Percentiles rank a stretch among this genome's conserved stretches.
These are phyloP conservation scores for Stagonosporopsis vannaccii DNA, from an alignment of 2,329 filamentous ascomycete species.

Conservation along the genomic window DNA sequence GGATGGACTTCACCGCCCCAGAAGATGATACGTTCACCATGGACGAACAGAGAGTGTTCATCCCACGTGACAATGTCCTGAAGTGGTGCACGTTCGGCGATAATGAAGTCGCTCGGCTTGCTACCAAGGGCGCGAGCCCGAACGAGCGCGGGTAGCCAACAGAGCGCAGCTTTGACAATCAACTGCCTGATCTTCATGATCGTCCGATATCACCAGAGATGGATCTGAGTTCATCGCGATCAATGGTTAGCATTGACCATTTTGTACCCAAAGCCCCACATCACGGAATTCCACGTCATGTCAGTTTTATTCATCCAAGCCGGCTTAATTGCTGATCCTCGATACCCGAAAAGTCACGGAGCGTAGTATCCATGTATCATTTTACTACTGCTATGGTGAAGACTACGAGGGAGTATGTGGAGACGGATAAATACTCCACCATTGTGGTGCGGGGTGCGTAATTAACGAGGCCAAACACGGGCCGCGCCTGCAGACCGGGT, in stretches of 20 bases:
- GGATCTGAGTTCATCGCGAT: neutral
- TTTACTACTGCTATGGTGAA: neutral
- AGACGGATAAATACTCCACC: slow-evolving; percentile 23
- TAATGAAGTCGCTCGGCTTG: slow-evolving; percentile 56
- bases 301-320: neutral
- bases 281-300: slow-evolving; percentile 5
- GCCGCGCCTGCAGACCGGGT: slow-evolving; percentile 4
- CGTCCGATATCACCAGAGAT: neutral
- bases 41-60: slow-evolving; percentile 71
- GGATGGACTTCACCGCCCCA: slow-evolving; percentile 77
- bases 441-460: slow-evolving; percentile 22
- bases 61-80: slow-evolving; percentile 73
- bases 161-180: slow-evolving; percentile 4
- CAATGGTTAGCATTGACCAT: neutral
- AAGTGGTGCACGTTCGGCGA: slow-evolving; percentile 56
- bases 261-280: neutral
- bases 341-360: neutral
- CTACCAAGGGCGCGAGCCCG: slow-evolving; percentile 56
- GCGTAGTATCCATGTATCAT: neutral
- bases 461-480: slow-evolving; percentile 3
- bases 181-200: slow-evolving; percentile 12
- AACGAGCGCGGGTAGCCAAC: slow-evolving; percentile 4
- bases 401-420: neutral
- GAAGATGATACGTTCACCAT: slow-evolving; percentile 71
- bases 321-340: slow-evolving; percentile 11